Percentiles rank a stretch among this genome's conserved stretches.
Conservation (phyloP, 805 yeast genomes). For the Kodamaea leandrae region DNA sequence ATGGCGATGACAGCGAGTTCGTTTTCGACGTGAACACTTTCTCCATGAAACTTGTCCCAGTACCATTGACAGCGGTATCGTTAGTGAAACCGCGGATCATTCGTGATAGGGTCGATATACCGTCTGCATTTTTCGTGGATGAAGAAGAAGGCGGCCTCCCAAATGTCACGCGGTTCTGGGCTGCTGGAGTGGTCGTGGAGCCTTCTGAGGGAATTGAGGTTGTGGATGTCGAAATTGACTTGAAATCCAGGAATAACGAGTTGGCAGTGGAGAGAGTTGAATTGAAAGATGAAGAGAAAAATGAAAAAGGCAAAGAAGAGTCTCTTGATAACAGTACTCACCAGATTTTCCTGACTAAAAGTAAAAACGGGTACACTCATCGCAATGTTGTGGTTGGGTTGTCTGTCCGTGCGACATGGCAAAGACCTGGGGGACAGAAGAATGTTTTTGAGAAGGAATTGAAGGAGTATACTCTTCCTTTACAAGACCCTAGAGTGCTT, state of each 20-base stretch:
- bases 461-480: slow-evolving; percentile 56
- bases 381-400: slow-evolving; percentile 32
- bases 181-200: slow-evolving; percentile 11
- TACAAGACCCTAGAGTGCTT: slow-evolving; percentile 68
- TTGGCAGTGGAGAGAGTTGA: slow-evolving; percentile 13
- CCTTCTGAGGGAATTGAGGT: slow-evolving; percentile 16
- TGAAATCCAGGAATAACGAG: slow-evolving; percentile 28
- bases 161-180: slow-evolving; percentile 32
- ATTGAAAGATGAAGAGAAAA: background rate
- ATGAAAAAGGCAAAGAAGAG: background rate
- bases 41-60: slow-evolving; percentile 23
- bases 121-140: slow-evolving; percentile 34
- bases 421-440: slow-evolving; percentile 19
- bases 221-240: slow-evolving; percentile 14
- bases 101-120: slow-evolving; percentile 29
- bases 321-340: background rate
- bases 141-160: slow-evolving; percentile 27
- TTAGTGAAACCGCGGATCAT: slow-evolving; percentile 27
- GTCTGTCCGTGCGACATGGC: slow-evolving; percentile 31
- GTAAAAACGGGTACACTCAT: slow-evolving; percentile 38
- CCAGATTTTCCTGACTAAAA: slow-evolving; percentile 33
- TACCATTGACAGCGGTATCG: slow-evolving; percentile 25
- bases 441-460: slow-evolving; percentile 35
- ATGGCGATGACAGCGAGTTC: slow-evolving; percentile 13
- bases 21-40: slow-evolving; percentile 24